Conservation (phyloP, 2,329 filamentous ascomycete genomes). For the Diaporthe vexans region DNA sequence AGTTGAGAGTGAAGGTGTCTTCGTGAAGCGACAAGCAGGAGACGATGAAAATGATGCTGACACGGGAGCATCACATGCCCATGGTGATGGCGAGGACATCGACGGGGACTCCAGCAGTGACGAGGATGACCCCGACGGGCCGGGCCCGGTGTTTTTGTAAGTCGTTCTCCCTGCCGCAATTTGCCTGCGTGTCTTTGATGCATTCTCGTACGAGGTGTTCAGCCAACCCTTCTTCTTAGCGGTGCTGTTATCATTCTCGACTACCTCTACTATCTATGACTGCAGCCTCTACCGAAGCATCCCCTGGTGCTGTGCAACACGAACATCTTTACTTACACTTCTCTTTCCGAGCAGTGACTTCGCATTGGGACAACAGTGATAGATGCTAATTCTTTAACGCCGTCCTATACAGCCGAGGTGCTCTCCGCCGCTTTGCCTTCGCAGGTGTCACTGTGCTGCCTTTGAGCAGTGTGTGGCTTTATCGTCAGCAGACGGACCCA, state of each 20-base stretch:
- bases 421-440: conserved; percentile 50
- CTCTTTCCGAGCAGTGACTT: conserved; percentile 30
- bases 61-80: background rate
- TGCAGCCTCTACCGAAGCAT: background rate
- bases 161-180: background rate
- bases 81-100: conserved; percentile 1
- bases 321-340: conserved; percentile 42
- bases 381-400: background rate
- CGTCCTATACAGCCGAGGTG: conserved; percentile 45
- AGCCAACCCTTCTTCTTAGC: conserved; percentile 19
- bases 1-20: conserved; percentile 60
- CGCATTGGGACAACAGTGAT: conserved; percentile 2
- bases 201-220: background rate
- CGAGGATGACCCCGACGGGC: background rate
- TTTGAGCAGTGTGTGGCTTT: conserved; percentile 47
- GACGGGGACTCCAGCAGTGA: conserved; percentile 5
- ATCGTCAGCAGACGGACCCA: conserved; percentile 41
- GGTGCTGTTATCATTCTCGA: conserved; percentile 30
- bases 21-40: conserved; percentile 51
- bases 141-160: conserved; percentile 34
- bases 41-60: conserved; percentile 33
- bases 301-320: background rate
- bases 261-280: conserved; percentile 7
- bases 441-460: conserved; percentile 49
- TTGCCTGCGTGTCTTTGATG: background rate